Evolutionary conservation across 2,329 filamentous ascomycete genomes (phyloP).

Genomic region (Microthyrium microscopicum): DNA sequence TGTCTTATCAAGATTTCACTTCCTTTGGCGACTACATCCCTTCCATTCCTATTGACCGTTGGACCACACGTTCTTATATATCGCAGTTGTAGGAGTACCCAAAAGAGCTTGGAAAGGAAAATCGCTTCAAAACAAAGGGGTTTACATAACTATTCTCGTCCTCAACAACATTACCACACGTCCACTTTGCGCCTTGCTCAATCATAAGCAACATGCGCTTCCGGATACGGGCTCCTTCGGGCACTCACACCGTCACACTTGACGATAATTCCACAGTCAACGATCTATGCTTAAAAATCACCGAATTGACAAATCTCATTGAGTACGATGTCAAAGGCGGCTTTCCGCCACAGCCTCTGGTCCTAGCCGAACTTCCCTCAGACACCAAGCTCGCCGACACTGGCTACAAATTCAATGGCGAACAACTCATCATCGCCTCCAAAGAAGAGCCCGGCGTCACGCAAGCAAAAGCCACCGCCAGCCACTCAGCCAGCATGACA

Average conservation of each 20-base stretch:
- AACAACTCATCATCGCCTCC: slow-evolving; percentile 48
- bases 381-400: slow-evolving; percentile 36
- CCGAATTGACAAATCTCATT: slow-evolving; percentile 44
- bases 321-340: slow-evolving; percentile 69
- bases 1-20: no score
- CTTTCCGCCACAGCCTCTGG: slow-evolving; percentile 59
- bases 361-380: slow-evolving; percentile 36
- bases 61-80: no score
- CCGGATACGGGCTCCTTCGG: slow-evolving; percentile 57
- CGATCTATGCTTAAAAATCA: slow-evolving; percentile 44
- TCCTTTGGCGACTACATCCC: no score
- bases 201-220: slow-evolving; percentile 41
- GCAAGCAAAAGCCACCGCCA: slow-evolving; percentile 13
- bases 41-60: no score
- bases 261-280: slow-evolving; percentile 49
- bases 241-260: slow-evolving; percentile 53
- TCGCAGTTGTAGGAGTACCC: no score
- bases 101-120: no score
- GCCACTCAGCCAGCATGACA: background rate
- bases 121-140: no score
- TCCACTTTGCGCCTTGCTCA: no score
- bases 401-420: slow-evolving; percentile 46
- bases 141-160: no score
- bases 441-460: slow-evolving; percentile 25
- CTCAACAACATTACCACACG: no score